These are phyloP conservation scores for Colletotrichum aenigma DNA, from an alignment of 2,329 filamentous ascomycete genomes.

Conservation along the genomic window DNA sequence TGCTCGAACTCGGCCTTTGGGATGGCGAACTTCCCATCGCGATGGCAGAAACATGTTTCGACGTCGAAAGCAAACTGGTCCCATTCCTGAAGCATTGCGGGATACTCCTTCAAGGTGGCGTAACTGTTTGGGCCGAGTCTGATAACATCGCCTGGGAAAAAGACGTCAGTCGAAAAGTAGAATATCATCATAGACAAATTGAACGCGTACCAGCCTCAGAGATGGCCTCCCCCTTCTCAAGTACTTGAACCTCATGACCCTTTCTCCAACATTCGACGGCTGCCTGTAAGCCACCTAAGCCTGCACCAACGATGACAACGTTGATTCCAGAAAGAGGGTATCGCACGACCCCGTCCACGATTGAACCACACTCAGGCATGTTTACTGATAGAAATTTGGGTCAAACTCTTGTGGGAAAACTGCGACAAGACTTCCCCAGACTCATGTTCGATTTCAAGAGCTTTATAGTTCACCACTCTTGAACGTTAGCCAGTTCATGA, in stretches of 20 bases:
- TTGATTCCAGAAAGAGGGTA: not conserved
- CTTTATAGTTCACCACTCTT: not conserved
- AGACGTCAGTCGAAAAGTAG: not conserved
- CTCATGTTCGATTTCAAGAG: not conserved
- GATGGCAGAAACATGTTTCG: not conserved
- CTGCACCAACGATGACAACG: conserved; percentile 20
- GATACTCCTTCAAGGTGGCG: not conserved
- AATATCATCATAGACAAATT: not conserved
- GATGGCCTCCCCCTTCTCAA: not conserved
- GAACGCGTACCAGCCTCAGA: not conserved
- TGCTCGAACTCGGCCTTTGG: not conserved
- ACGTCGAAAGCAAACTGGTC: not conserved
- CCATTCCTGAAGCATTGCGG: not conserved
- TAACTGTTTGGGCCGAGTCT: not conserved
- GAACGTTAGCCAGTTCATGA: not conserved
- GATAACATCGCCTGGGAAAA: not conserved
- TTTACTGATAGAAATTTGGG: not conserved
- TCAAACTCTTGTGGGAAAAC: not conserved
- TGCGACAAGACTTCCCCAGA: not conserved
- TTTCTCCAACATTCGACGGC: conserved; percentile 23
- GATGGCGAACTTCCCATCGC: not conserved
- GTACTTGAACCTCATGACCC: conserved; percentile 16
- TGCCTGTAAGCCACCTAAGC: conserved; percentile 9
- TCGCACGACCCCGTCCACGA: not conserved
- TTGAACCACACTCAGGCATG: not conserved